Percentiles rank a stretch among this genome's conserved stretches.
Evolutionary conservation across 176 grass and related monocot genomes (phyloP).

Genomic region (Bromus sterilis): DNA sequence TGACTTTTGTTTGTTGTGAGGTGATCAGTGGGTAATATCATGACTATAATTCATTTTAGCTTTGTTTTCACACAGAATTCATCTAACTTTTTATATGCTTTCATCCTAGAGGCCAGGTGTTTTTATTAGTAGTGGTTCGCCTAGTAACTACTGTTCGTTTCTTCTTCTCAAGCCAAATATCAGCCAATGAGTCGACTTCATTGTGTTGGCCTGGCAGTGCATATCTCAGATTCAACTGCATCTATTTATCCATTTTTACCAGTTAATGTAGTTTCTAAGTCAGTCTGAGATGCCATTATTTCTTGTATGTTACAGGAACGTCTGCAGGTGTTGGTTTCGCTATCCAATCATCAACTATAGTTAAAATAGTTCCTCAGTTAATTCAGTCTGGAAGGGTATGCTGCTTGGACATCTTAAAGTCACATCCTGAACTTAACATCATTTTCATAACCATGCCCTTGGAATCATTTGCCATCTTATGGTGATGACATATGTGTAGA

Average conservation of each 20-base stretch:
- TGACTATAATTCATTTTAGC: not conserved
- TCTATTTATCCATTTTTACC: not conserved
- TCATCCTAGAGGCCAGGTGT: not conserved
- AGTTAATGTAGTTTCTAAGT: constrained; percentile 14
- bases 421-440: not conserved
- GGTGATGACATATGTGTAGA: not conserved
- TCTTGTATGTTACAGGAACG: constrained; percentile 53
- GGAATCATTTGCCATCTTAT: not conserved
- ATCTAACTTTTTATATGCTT: not conserved
- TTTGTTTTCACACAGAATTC: not conserved
- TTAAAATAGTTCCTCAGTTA: constrained; percentile 87
- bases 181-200: not conserved
- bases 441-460: not conserved
- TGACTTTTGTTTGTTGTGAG: not conserved
- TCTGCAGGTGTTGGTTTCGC: constrained; percentile 95
- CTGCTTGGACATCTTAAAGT: constrained; percentile 9
- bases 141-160: not conserved
- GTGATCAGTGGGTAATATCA: not conserved
- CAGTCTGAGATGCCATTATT: constrained; percentile 11
- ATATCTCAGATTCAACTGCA: not conserved
- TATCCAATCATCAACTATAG: constrained; percentile 87
- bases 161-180: not conserved
- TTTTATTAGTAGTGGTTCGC: not conserved
- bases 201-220: not conserved
- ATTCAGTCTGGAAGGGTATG: constrained; percentile 92